A percentile compares a stretch with the other conserved stretches of the same genome.
phyloP scores from a whole-genome alignment of 1,284 basidiomycete genomes.

The Cryptococcus sp. region DNA sequence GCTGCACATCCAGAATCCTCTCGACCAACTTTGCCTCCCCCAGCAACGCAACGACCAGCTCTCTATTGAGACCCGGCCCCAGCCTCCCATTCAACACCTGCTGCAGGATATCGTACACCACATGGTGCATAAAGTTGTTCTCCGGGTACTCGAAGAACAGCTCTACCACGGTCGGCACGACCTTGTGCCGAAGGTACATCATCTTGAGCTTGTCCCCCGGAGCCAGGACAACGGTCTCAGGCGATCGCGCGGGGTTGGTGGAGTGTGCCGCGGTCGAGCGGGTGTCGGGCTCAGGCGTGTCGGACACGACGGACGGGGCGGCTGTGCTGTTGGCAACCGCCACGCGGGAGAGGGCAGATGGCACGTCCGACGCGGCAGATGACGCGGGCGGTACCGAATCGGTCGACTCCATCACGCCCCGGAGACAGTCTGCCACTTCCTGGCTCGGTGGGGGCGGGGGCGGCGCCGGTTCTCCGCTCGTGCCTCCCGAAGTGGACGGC shows the following conservation, averaged over 20 bases:
- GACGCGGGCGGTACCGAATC: conserved; percentile 16
- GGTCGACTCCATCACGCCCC: conserved; percentile 36
- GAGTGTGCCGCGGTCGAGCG: background rate
- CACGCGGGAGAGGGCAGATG: conserved; percentile 18
- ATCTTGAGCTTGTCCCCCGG: conserved; percentile 74
- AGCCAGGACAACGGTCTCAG: conserved; percentile 18
- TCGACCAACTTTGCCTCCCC: conserved; percentile 72
- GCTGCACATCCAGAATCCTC: conserved; percentile 78
- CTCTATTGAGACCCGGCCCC: conserved; percentile 70
- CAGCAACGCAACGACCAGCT: conserved; percentile 76
- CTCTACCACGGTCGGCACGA: conserved; percentile 72
- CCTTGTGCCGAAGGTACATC: conserved; percentile 65
- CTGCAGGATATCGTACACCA: conserved; percentile 94
- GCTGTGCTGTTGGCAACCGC: conserved; percentile 30
- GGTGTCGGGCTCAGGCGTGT: conserved; percentile 6
- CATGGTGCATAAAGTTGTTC: conserved; percentile 98
- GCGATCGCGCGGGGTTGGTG: background rate
- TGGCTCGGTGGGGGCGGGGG: conserved; percentile 38
- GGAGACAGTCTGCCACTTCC: conserved; percentile 36
- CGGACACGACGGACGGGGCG: conserved; percentile 28
- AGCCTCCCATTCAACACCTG: conserved; percentile 88
- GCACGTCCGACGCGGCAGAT: conserved; percentile 21
- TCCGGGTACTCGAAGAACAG: conserved; percentile 94
- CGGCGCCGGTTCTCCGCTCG: conserved; percentile 4
- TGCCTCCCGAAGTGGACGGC: background rate